Base-by-base conservation (phyloP, 441 rosid genomes). In the Erodium trifolium region DNA sequence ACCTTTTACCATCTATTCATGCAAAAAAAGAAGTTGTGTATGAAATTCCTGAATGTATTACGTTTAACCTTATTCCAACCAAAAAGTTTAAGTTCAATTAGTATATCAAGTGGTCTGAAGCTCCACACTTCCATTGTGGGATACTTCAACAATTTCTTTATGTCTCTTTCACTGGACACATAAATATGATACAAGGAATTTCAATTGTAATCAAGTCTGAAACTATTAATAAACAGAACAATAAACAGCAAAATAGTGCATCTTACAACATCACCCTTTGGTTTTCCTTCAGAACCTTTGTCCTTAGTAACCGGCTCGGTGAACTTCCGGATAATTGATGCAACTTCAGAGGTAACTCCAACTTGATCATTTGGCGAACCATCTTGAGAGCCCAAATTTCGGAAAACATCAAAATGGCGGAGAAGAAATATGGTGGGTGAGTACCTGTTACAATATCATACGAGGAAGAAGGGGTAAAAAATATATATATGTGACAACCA, bases 401-500 rank as follows among this genome's bases (percentile, higher is more conserved):
- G 87, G 37, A 91, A 86, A 81, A 86, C 90, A 65, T 91, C 95
- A 76, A 93, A 93, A 81, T 89, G 96, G 69, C 87, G 92, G 68
- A 91, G 99, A 71, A 93, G 82, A 83, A 93, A 89, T 75, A 93
- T 88, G 11, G 96, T 67, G 17, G 97, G 97, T 17, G 89, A 79
- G 77, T 93, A 93, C 72, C 99, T 93, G 87, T 57, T 76, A 78
- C 62, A 76, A 73, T 51, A 79, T 68, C 66, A 69, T 29, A 76
- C 41, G 59, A 72, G 60, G 65, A 63, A 78, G 72, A 77, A 71
- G 60, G 35, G 51, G 47, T 63, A 68, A 39, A 31, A 68, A 68
- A 34, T 2, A 37, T 37, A 55, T 62, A 64, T n/a, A 73, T 14
- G 27, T 47, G 47, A 72, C 65, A 71, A 53, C 65, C 49, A 68